Evolutionary conservation across 148 eudicot species (phyloP).

Genomic region (Rhododendron ferrugineum): DNA sequence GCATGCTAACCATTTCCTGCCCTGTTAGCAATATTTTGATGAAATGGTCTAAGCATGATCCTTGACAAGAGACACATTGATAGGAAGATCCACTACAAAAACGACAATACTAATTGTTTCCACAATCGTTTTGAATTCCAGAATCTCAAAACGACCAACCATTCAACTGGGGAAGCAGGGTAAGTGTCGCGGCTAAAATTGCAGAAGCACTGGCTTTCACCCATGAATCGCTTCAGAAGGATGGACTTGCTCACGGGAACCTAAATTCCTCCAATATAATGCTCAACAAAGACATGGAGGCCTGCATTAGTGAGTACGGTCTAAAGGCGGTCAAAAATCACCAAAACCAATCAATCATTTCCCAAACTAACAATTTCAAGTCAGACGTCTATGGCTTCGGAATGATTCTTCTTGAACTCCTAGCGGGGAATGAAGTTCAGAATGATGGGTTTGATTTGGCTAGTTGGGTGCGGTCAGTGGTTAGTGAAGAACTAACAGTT

Average conservation of each 20-base stretch:
- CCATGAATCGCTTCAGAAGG: slow-evolving; percentile 27
- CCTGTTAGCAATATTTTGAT: too few relatives aligned
- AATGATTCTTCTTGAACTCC: slow-evolving; percentile 32
- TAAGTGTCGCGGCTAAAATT: slow-evolving; percentile 21
- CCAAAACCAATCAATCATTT: neutral
- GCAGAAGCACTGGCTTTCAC: slow-evolving; percentile 34
- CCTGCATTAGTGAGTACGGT: slow-evolving; percentile 42
- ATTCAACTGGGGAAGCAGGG: slow-evolving; percentile 39
- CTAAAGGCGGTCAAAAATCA: slow-evolving; percentile 19
- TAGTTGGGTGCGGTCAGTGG: slow-evolving; percentile 36
- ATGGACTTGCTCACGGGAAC: slow-evolving; percentile 40
- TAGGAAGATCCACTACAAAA: neutral
- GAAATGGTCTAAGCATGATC: neutral
- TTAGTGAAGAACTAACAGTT: slow-evolving; percentile 39
- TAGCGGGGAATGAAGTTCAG: slow-evolving; percentile 35
- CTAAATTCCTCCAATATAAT: slow-evolving; percentile 42
- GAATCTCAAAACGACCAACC: slow-evolving; percentile 21
- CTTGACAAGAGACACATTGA: neutral
- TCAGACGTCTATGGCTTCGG: slow-evolving; percentile 28
- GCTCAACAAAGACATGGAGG: slow-evolving; percentile 26
- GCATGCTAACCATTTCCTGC: too few relatives aligned
- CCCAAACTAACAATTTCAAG: slow-evolving; percentile 14
- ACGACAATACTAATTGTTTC: neutral
- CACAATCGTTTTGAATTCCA: slow-evolving; percentile 5
- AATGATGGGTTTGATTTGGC: slow-evolving; percentile 32